These are phyloP conservation scores for Rhododendron ferrugineum DNA, from an alignment of 148 eudicot species.

Conservation along the genomic window DNA sequence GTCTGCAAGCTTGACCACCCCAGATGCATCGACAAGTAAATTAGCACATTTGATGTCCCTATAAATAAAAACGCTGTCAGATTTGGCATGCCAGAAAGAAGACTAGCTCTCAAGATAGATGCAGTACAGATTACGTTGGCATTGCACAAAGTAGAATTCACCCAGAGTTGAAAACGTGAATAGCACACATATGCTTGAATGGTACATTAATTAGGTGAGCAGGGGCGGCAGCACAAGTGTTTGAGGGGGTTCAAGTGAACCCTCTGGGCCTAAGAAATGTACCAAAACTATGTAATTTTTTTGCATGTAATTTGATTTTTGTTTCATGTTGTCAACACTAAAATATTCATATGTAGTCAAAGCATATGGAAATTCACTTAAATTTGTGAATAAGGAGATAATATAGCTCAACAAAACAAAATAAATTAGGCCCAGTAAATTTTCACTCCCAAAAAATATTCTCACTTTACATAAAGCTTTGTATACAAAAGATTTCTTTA, in stretches of 20 bases:
- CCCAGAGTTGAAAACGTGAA: neutral
- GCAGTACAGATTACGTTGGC: neutral
- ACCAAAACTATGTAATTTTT: neutral
- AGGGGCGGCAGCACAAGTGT: neutral
- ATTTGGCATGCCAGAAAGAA: slow-evolving; percentile 1
- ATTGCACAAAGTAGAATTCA: neutral
- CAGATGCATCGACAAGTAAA: slow-evolving; percentile 84
- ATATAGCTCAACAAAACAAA: neutral
- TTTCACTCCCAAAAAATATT: neutral
- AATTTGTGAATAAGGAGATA: neutral
- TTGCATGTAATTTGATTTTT: neutral
- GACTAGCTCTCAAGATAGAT: neutral
- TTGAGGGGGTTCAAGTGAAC: neutral
- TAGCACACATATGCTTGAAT: neutral
- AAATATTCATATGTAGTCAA: neutral
- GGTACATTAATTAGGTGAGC: neutral
- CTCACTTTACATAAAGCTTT: neutral
- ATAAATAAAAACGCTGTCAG: slow-evolving; percentile 3
- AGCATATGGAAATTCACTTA: neutral
- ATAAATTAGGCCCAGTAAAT: neutral
- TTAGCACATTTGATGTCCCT: slow-evolving; percentile 98
- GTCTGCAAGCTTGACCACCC: slow-evolving; percentile 97
- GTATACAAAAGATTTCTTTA: no score
- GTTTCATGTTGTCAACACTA: neutral
- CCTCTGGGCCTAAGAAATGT: no score